phyloP scores from a whole-genome alignment of 2,329 filamentous ascomycete genomes.

The Cladosporium halotolerans region DNA sequence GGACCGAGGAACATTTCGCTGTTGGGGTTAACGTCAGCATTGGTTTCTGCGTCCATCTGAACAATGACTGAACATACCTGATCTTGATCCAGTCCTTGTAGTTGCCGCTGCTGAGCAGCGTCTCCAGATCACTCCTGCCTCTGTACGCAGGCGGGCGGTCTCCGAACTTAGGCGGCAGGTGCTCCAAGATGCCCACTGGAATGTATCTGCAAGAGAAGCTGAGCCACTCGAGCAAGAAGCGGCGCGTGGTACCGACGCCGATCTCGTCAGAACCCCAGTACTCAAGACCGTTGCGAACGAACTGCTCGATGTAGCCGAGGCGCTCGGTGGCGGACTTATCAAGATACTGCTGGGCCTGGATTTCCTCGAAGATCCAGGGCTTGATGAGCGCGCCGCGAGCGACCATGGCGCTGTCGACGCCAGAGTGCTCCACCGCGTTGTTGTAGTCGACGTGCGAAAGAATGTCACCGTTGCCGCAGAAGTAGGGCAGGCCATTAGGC shows the following conservation, averaged over 20 bases:
- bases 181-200: slow-evolving; percentile 79
- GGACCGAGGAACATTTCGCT: slow-evolving; percentile 98
- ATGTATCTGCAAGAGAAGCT: slow-evolving; percentile 92
- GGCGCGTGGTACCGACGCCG: slow-evolving; percentile 80
- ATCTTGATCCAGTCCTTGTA: slow-evolving; percentile 99
- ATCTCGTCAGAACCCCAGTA: slow-evolving; percentile 95
- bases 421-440: slow-evolving; percentile 65
- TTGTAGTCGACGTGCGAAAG: slow-evolving; percentile 89
- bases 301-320: slow-evolving; percentile 78
- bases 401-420: slow-evolving; percentile 93
- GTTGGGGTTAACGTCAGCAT: slow-evolving; percentile 6
- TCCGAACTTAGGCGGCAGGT: slow-evolving; percentile 80
- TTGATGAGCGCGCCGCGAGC: slow-evolving; percentile 95
- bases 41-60: background rate
- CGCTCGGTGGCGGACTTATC: slow-evolving; percentile 91
- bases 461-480: slow-evolving; percentile 94
- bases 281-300: slow-evolving; percentile 82
- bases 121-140: slow-evolving; percentile 86
- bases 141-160: slow-evolving; percentile 80
- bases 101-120: slow-evolving; percentile 80
- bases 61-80: slow-evolving; percentile 55
- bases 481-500: slow-evolving; percentile 56
- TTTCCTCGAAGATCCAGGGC: slow-evolving; percentile 98
- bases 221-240: slow-evolving; percentile 92
- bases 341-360: slow-evolving; percentile 82